A percentile compares a stretch with the other conserved stretches of the same genome.
These are phyloP conservation scores for Rhodocollybia butyracea DNA, from an alignment of 768 basidiomycete genomes.

Conservation along the genomic window DNA sequence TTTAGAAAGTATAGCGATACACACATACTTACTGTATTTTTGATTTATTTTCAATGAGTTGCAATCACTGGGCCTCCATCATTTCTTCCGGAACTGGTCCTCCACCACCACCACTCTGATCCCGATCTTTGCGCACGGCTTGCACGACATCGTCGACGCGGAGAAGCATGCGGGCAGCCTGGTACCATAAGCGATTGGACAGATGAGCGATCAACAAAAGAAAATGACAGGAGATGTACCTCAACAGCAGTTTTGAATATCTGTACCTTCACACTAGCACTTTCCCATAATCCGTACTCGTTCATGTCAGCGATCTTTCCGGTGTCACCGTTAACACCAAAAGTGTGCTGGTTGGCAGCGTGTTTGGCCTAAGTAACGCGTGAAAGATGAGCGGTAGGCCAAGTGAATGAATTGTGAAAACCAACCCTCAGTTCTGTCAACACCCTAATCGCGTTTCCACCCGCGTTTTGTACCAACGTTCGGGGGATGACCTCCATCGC, in stretches of 20 bases:
- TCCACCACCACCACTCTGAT: slow-evolving; percentile 41
- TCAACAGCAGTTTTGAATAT: slow-evolving; percentile 97
- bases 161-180: slow-evolving; percentile 88
- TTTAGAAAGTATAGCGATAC: too few relatives aligned
- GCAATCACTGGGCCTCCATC: slow-evolving; percentile 34
- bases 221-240: slow-evolving; percentile 32
- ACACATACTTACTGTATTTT: too few relatives aligned
- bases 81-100: slow-evolving; percentile 58
- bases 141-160: slow-evolving; percentile 95
- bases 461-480: slow-evolving; percentile 91
- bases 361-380: slow-evolving; percentile 75
- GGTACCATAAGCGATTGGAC: neutral
- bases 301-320: slow-evolving; percentile 98
- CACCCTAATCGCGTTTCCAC: slow-evolving; percentile 91
- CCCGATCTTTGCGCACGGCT: slow-evolving; percentile 74
- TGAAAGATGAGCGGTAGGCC: slow-evolving; percentile 5
- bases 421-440: slow-evolving; percentile 90
- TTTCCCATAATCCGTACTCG: slow-evolving; percentile 89
- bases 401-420: slow-evolving; percentile 1
- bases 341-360: slow-evolving; percentile 84
- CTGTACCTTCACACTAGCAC: slow-evolving; percentile 95
- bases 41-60: neutral
- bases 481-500: slow-evolving; percentile 97
- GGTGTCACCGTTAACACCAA: slow-evolving; percentile 94
- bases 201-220: neutral